Conservation (phyloP, 495 filamentous ascomycete genomes). For the Penicillium herquei region DNA sequence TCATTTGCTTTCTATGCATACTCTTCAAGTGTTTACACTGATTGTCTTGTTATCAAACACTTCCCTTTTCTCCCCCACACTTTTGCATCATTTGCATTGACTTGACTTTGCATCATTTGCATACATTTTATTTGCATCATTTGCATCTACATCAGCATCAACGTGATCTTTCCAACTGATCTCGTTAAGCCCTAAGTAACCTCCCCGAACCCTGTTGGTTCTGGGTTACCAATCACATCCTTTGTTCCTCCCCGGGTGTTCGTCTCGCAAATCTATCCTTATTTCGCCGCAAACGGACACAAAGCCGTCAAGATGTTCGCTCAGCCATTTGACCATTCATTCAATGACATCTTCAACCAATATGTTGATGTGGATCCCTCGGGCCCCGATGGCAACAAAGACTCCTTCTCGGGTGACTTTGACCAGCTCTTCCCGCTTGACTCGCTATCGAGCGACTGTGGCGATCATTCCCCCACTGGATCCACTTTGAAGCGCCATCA, state of each 20-base stretch:
- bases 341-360: constrained; percentile 53
- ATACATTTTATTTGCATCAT: constrained; percentile 5
- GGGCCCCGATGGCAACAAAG: constrained; percentile 42
- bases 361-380: constrained; percentile 49
- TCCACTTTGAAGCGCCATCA: constrained; percentile 36
- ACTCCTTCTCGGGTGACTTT: constrained; percentile 42
- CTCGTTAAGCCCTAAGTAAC: constrained; percentile 12
- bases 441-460: constrained; percentile 45
- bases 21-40: constrained; percentile 46
- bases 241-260: constrained; percentile 17
- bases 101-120: constrained; percentile 14
- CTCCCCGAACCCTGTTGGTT: constrained; percentile 2
- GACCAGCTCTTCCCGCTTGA: constrained; percentile 46
- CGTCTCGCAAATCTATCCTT: constrained; percentile 19
- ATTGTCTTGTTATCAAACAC: constrained; percentile 26
- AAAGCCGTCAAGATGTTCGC: constrained; percentile 43
- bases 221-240: constrained; percentile 34
- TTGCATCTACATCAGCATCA: constrained; percentile 8
- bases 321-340: constrained; percentile 49
- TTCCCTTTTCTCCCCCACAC: neutral
- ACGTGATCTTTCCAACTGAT: constrained; percentile 9
- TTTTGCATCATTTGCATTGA: constrained; percentile 9
- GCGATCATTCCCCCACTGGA: constrained; percentile 42
- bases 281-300: constrained; percentile 47
- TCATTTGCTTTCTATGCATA: constrained; percentile 52